Evolutionary conservation across 768 basidiomycete genomes (phyloP).

Genomic region (Gloeostereum incarnatum): DNA sequence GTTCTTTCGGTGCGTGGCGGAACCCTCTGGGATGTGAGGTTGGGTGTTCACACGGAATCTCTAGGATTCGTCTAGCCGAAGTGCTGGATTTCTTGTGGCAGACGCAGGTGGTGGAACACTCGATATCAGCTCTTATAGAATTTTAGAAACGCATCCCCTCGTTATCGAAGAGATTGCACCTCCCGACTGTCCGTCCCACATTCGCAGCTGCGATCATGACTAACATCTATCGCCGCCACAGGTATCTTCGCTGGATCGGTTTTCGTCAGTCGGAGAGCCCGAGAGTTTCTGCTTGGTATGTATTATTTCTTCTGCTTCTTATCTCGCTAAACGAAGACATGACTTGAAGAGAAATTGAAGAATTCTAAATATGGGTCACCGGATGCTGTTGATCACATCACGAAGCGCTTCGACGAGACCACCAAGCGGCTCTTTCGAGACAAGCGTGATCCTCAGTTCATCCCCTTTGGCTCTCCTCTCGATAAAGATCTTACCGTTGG

Average conservation of each 20-base stretch:
- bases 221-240: slow-evolving; percentile 17
- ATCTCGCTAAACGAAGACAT: background rate
- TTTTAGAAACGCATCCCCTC: slow-evolving; percentile 58
- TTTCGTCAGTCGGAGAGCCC: slow-evolving; percentile 68
- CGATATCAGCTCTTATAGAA: slow-evolving; percentile 75
- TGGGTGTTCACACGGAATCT: slow-evolving; percentile 2
- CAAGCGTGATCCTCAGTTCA: slow-evolving; percentile 56
- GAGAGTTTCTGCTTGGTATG: slow-evolving; percentile 63
- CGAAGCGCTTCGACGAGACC: slow-evolving; percentile 73
- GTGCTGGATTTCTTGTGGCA: slow-evolving; percentile 70
- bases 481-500: slow-evolving; percentile 67
- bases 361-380: slow-evolving; percentile 63
- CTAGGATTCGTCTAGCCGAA: slow-evolving; percentile 65
- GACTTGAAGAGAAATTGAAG: slow-evolving; percentile 54
- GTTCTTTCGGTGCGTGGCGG: slow-evolving; percentile 52
- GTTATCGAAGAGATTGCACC: slow-evolving; percentile 80
- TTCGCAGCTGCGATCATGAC: background rate
- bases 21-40: background rate
- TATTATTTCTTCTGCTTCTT: background rate
- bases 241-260: slow-evolving; percentile 79
- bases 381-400: slow-evolving; percentile 71
- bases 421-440: slow-evolving; percentile 75
- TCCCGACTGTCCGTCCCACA: slow-evolving; percentile 48
- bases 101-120: slow-evolving; percentile 79
- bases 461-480: slow-evolving; percentile 69